Percentiles rank a stretch among this genome's conserved stretches.
These are phyloP conservation scores for Exobasidium rhododendri DNA, from an alignment of 1,284 basidiomycete species.

Conservation along the genomic window DNA sequence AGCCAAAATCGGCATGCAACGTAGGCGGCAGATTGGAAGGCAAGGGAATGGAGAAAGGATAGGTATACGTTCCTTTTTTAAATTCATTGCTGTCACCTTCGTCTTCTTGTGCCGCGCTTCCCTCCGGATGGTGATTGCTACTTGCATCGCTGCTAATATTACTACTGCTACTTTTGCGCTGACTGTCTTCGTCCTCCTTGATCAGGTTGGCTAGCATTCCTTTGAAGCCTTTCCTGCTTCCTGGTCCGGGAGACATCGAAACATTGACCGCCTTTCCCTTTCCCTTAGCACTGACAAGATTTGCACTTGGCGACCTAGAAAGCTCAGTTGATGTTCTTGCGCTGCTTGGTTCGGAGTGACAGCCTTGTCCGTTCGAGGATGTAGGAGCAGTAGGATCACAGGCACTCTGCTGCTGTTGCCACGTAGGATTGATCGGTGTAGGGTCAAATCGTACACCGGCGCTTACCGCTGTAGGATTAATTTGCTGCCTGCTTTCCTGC, in stretches of 20 bases:
- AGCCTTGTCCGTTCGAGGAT: not conserved
- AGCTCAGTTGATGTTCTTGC: not conserved
- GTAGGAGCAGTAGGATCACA: too few species aligned
- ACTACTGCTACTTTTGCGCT: not conserved
- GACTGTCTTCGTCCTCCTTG: constrained; percentile 8
- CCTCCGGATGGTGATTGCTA: constrained; percentile 14
- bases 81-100: constrained; percentile 78
- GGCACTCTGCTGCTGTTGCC: not conserved
- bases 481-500: constrained; percentile 6
- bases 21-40: constrained; percentile 77
- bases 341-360: not conserved
- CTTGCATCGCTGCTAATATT: not conserved
- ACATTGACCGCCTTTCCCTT: constrained; percentile 9
- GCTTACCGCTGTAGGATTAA: not conserved
- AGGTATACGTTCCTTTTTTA: constrained; percentile 84
- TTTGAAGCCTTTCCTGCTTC: constrained; percentile 56
- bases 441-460: constrained; percentile 5
- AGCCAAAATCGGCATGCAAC: constrained; percentile 73
- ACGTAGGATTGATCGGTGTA: not conserved
- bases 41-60: constrained; percentile 85
- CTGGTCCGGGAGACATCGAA: not conserved
- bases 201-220: constrained; percentile 14
- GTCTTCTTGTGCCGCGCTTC: not conserved
- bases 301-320: not conserved
- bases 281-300: not conserved